phyloP scores from a whole-genome alignment of 1,284 basidiomycete species.

The Inonotus obliquus region DNA sequence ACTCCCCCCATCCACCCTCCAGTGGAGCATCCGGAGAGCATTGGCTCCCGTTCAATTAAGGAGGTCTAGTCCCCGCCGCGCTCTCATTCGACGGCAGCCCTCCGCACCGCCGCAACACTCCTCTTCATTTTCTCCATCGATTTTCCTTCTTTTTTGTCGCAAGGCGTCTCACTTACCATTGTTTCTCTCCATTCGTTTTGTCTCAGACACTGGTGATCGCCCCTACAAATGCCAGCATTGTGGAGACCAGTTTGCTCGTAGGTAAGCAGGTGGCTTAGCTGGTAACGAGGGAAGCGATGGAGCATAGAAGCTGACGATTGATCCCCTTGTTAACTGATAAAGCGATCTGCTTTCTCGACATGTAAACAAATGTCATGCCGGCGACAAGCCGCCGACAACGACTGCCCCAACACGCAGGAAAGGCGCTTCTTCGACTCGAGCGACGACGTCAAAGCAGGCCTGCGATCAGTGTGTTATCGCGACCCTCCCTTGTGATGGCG shows the following conservation, averaged over 20 bases:
- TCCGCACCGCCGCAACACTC: background rate
- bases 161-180: slow-evolving; percentile 10
- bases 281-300: background rate
- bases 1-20: slow-evolving; percentile 1
- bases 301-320: background rate
- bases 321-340: background rate
- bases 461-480: slow-evolving; percentile 85
- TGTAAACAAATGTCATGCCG: slow-evolving; percentile 84
- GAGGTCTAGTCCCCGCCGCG: background rate
- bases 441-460: slow-evolving; percentile 73
- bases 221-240: slow-evolving; percentile 89
- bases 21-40: background rate
- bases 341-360: slow-evolving; percentile 86
- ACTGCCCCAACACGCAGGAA: slow-evolving; percentile 45
- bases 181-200: slow-evolving; percentile 20
- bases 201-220: slow-evolving; percentile 82
- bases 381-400: slow-evolving; percentile 55
- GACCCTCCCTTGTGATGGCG: slow-evolving; percentile 76
- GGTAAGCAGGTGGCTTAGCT: slow-evolving; percentile 39
- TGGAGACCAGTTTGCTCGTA: slow-evolving; percentile 85
- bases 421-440: slow-evolving; percentile 57
- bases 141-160: slow-evolving; percentile 17
- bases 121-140: background rate
- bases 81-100: background rate
- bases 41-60: background rate